A percentile compares a stretch with the other conserved stretches of the same genome.
Evolutionary conservation across 495 filamentous ascomycete species (phyloP).

Genomic region (Oidiodendron maius): DNA sequence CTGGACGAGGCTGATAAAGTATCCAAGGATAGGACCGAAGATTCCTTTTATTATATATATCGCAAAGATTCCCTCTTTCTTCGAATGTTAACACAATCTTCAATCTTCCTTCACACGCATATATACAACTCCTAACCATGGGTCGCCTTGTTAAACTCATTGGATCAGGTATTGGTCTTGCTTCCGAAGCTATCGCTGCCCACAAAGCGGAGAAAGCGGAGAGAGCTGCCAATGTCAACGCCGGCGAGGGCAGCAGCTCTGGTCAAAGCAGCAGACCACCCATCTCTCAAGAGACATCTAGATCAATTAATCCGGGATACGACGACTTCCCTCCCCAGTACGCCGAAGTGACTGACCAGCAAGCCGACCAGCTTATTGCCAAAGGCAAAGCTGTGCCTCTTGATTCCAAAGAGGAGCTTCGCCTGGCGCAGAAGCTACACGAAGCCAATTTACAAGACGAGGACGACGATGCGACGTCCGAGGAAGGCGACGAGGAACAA

Average conservation of each 20-base stretch:
- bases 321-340: constrained; percentile 12
- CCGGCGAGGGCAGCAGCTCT: constrained; percentile 8
- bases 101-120: too few relatives aligned
- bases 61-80: too few relatives aligned
- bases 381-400: constrained; percentile 19
- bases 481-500: constrained; percentile 35
- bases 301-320: too few relatives aligned
- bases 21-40: too few relatives aligned
- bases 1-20: too few relatives aligned
- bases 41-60: too few relatives aligned
- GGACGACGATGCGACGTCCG: constrained; percentile 16
- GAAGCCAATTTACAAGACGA: too few relatives aligned
- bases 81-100: too few relatives aligned
- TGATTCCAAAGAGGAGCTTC: constrained; percentile 16
- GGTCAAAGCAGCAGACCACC: not conserved
- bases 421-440: constrained; percentile 3
- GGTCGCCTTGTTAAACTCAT: constrained; percentile 21
- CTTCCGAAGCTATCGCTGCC: constrained; percentile 33
- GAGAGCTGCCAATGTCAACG: constrained; percentile 6
- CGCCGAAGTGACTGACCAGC: constrained; percentile 11
- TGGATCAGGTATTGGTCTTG: constrained; percentile 42
- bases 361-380: constrained; percentile 10
- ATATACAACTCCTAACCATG: too few relatives aligned
- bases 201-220: constrained; percentile 29
- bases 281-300: too few relatives aligned